Conservation (phyloP, 805 yeast species). For the Sporopachydermia lactativora region DNA sequence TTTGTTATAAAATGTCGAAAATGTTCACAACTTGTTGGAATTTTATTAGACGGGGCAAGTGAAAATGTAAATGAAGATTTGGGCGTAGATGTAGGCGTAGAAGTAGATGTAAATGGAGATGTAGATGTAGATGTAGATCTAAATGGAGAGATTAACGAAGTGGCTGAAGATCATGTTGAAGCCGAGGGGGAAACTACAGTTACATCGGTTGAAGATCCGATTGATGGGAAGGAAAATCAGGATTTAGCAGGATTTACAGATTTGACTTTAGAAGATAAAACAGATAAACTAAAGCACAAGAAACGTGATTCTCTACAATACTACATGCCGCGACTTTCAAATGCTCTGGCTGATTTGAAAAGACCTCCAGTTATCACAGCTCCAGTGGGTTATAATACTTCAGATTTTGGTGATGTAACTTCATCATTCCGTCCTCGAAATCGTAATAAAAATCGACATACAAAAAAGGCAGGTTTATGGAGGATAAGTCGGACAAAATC, state of each 20-base stretch:
- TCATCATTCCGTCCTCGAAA: background rate
- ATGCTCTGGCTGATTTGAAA: background rate
- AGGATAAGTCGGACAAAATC: too few relatives aligned
- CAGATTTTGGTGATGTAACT: background rate
- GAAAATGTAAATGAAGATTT: background rate
- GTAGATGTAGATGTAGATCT: conserved; percentile 25
- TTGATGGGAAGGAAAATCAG: conserved; percentile 2
- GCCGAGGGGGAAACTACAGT: conserved; percentile 6
- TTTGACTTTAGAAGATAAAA: conserved; percentile 10
- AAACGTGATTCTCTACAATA: background rate
- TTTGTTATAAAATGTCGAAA: background rate
- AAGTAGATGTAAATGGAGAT: background rate
- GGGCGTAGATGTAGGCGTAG: background rate
- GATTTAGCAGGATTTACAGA: conserved; percentile 9
- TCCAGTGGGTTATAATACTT: background rate
- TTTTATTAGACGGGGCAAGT: background rate
- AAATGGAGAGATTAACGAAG: conserved; percentile 20
- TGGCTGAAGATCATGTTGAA: conserved; percentile 2
- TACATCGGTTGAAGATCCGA: conserved; percentile 4
- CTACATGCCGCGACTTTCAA: background rate
- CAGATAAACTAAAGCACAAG: background rate
- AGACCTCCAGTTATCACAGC: background rate
- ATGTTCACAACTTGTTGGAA: background rate
- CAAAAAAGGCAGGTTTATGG: too few relatives aligned
- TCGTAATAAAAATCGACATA: too few relatives aligned